These are phyloP conservation scores for Wickerhamomyces tratensis DNA, from an alignment of 805 yeast genomes.

Conservation along the genomic window DNA sequence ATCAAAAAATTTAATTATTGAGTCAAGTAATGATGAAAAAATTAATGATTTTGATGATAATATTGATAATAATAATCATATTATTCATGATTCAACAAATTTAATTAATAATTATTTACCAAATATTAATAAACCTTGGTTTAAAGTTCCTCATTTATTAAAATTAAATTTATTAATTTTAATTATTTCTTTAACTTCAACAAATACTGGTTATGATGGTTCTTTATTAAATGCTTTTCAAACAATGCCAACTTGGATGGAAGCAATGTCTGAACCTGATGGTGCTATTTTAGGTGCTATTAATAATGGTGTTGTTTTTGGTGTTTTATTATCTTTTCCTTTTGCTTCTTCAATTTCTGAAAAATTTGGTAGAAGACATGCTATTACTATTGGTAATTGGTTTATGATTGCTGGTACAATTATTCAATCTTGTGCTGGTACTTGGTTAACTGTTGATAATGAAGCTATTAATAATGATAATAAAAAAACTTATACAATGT, in stretches of 20 bases:
- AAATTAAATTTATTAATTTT: constrained; percentile 28
- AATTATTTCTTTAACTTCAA: constrained; percentile 34
- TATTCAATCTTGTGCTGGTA: constrained; percentile 20
- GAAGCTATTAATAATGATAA: background rate
- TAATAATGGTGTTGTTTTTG: constrained; percentile 32
- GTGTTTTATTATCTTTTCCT: constrained; percentile 23
- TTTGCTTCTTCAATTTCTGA: constrained; percentile 24
- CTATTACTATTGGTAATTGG: constrained; percentile 14
- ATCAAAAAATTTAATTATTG: no score
- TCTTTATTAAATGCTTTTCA: constrained; percentile 43
- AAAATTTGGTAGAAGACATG: constrained; percentile 30
- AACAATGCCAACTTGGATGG: constrained; percentile 30
- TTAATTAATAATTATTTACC: constrained; percentile 14
- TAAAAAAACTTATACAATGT: constrained; percentile 4
- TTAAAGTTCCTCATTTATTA: constrained; percentile 26
- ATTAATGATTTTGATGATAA: background rate
- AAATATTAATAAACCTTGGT: constrained; percentile 22
- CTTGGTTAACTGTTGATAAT: constrained; percentile 10
- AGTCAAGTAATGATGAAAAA: background rate
- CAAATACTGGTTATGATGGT: constrained; percentile 40
- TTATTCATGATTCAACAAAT: no score
- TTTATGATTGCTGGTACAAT: constrained; percentile 17
- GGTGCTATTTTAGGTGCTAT: constrained; percentile 32
- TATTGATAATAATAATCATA: constrained; percentile 1
- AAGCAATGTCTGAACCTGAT: constrained; percentile 27